These are phyloP conservation scores for Psophocarpus tetragonolobus DNA, from an alignment of 306 rosid species.

Conservation along the genomic window DNA sequence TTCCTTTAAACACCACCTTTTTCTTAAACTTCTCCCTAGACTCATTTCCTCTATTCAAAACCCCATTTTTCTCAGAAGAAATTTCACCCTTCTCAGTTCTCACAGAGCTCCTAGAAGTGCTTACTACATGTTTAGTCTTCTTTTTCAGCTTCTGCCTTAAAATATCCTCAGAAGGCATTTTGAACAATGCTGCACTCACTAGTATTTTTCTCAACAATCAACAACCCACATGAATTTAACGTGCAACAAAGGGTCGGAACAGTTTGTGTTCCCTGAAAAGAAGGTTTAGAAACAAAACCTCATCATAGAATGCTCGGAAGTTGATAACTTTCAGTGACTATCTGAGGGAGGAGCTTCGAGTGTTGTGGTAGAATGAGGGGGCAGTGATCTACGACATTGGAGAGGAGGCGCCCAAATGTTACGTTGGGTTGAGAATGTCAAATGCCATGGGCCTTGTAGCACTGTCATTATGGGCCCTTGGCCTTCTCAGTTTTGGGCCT, in stretches of 20 bases:
- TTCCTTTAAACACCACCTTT: constrained; percentile 25
- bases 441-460: background rate
- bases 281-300: background rate
- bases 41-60: constrained; percentile 26
- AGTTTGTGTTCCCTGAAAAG: background rate
- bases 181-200: background rate
- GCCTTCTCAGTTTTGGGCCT: background rate
- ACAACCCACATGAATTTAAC: background rate
- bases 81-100: constrained; percentile 8
- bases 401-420: background rate
- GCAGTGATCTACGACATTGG: background rate
- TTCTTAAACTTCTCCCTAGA: constrained; percentile 25
- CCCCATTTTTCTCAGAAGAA: background rate
- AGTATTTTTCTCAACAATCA: background rate
- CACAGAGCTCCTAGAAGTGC: constrained; percentile 15
- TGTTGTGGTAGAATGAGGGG: constrained; percentile 16
- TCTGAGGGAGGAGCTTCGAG: background rate
- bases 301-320: background rate
- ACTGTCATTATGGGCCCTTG: background rate
- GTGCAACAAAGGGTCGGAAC: background rate
- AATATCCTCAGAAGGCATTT: constrained; percentile 37
- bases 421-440: background rate
- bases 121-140: constrained; percentile 15
- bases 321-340: background rate
- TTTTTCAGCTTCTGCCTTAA: constrained; percentile 33